Base-by-base conservation (phyloP, 2,329 filamentous ascomycete species). In the Gremmenia infestans region DNA sequence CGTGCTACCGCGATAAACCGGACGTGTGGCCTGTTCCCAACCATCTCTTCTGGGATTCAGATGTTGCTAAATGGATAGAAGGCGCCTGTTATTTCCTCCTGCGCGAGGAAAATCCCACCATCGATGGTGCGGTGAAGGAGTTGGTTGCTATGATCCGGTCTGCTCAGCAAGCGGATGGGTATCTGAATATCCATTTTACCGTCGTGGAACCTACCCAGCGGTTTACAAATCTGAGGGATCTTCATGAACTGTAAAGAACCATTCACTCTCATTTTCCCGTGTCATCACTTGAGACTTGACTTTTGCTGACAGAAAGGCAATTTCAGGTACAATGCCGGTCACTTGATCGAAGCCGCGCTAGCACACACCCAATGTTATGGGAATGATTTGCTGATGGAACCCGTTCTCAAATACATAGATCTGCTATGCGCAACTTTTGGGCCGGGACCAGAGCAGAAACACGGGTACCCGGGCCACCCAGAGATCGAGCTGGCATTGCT, bases 101-200 rank as follows among this genome's bases (percentile, higher is more conserved):
- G 28, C 68, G 73, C 46, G 59, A 74, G 14, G 68, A 75, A 17
- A 73, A 80, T 55, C 65, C 68, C 0, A 73, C 78, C 45, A 70
- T 83, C 52, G 75, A 80, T 53, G 67, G 67, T 1, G 80, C 81
- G 0, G 73, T 85, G 0, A 67, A 76, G 32, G 79, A 85, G 54
- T 66, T 85, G n/a, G 81, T 82, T 0, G 71, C 74, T 0, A 84
- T 81, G 76, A 83, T 86, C 11, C 65, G 75, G 7, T 68, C 63
- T 2, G 82, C 83, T 0, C 82, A 86, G 68, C 76, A 81, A 52
- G 67, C 72, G 1, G 83, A 86, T 63, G 83, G 83, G 0, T 87
- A 86, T 63, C 65, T 87, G 22, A 86, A 86, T 63, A 78, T 84
- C 6, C 81, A 86, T 63, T 86, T 80, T 59, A 83, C 80, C 0